A percentile compares a stretch with the other conserved stretches of the same genome.
Conservation (phyloP, 2,329 filamentous ascomycete species). For the Leptographium wingfieldii region DNA sequence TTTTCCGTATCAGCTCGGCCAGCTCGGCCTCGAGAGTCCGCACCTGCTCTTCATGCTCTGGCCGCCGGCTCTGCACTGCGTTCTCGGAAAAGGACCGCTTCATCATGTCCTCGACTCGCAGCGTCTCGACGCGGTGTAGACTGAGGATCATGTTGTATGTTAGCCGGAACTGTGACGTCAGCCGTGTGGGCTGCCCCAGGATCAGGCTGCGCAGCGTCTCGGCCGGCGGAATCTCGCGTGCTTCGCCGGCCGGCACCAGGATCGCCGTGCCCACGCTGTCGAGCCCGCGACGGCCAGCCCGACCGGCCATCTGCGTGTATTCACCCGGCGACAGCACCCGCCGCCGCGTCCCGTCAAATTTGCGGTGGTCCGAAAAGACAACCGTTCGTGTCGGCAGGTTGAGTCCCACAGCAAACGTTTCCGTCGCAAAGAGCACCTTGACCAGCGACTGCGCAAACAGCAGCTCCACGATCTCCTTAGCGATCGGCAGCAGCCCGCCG, state of each 20-base stretch:
- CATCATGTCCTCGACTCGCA: conserved; percentile 99
- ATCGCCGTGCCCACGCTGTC: conserved; percentile 91
- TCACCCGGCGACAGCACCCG: conserved; percentile 85
- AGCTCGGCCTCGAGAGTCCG: conserved; percentile 85
- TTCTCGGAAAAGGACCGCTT: conserved; percentile 99
- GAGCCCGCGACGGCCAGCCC: conserved; percentile 83
- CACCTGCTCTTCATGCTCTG: conserved; percentile 91
- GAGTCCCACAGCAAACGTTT: conserved; percentile 97
- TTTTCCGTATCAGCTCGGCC: conserved; percentile 60
- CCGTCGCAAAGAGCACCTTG: conserved; percentile 93
- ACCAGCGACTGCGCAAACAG: conserved; percentile 90
- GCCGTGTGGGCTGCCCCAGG: conserved; percentile 84
- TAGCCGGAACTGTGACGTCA: conserved; percentile 88
- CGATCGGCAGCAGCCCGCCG: conserved; percentile 84
- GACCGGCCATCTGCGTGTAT: conserved; percentile 97
- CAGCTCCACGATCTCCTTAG: conserved; percentile 96
- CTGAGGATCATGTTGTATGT: conserved; percentile 99
- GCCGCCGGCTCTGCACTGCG: conserved; percentile 84
- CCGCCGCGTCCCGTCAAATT: conserved; percentile 88
- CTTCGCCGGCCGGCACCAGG: conserved; percentile 68
- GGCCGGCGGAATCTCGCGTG: conserved; percentile 79
- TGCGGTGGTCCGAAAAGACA: conserved; percentile 92
- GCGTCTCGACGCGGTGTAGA: conserved; percentile 79
- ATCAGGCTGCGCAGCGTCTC: conserved; percentile 84
- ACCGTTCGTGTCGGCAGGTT: conserved; percentile 94